These are phyloP conservation scores for Apiotrichum domesticum DNA, from an alignment of 1,284 basidiomycete species.

Conservation along the genomic window DNA sequence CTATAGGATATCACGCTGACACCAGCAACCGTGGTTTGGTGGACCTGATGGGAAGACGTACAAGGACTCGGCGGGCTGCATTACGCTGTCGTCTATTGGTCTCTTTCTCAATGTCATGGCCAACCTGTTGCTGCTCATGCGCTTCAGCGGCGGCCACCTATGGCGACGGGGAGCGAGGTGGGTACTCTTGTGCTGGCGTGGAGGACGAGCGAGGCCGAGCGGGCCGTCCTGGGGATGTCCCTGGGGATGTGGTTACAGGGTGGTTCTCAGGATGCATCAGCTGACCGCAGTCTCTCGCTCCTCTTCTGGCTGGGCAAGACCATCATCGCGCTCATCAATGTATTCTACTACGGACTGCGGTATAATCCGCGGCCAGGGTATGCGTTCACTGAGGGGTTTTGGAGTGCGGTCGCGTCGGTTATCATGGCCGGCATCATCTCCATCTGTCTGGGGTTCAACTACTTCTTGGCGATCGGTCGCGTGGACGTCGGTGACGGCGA, in stretches of 20 bases:
- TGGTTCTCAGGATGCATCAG: not conserved
- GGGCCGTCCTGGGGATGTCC: too few species aligned
- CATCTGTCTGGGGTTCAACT: slow-evolving; percentile 41
- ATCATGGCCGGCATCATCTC: slow-evolving; percentile 44
- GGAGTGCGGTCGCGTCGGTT: slow-evolving; percentile 48
- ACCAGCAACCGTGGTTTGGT: slow-evolving; percentile 42
- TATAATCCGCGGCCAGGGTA: slow-evolving; percentile 35
- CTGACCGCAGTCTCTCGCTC: slow-evolving; percentile 32
- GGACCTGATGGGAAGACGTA: slow-evolving; percentile 21
- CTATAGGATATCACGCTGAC: too few species aligned
- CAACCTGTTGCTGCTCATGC: slow-evolving; percentile 46
- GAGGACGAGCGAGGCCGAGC: too few species aligned
- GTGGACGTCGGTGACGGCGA: slow-evolving; percentile 19
- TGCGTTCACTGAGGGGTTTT: slow-evolving; percentile 46
- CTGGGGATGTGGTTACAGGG: slow-evolving; percentile 1
- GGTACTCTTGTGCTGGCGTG: not conserved
- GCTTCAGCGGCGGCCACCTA: slow-evolving; percentile 32
- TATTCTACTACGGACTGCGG: slow-evolving; percentile 33
- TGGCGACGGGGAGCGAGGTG: slow-evolving; percentile 1
- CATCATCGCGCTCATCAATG: slow-evolving; percentile 45
- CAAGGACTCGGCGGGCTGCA: slow-evolving; percentile 37
- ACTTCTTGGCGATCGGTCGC: slow-evolving; percentile 35
- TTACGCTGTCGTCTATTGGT: slow-evolving; percentile 46
- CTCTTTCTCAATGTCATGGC: slow-evolving; percentile 48
- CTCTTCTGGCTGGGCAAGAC: slow-evolving; percentile 48